Evolutionary conservation across 2,329 filamentous ascomycete genomes (phyloP), one percentile per base, ranked within the genome.

Genomic region (Mycocentrospora acerina): DNA sequence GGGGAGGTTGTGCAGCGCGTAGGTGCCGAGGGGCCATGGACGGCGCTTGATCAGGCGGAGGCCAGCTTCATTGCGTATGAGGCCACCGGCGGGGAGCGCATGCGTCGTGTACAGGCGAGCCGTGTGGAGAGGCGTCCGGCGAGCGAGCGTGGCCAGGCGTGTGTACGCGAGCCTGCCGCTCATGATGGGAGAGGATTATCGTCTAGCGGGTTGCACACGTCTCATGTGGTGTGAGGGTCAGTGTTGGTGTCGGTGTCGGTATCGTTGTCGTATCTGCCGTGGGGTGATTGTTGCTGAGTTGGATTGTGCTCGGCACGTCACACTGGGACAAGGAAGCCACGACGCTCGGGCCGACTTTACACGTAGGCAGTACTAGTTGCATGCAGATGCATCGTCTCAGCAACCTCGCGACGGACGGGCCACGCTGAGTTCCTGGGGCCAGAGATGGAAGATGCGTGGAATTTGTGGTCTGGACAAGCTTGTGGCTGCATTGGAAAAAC

Each of bases 1-100:
- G 35, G 80, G 78, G 15, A 84, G 70, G 73, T 95, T 94, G 69
- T 95, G 90, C 54, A 95, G 88, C 15, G 84, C 79, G 60, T 88
- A 93, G 34, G 77, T 71, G 25, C 86, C 86, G 10, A 83, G 75
- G n/a, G 88, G 84, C 85, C 87, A 93, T 66, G 83, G 77, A 46
- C 84, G 80, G 38, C 78, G 75, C 41, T 64, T 62, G 22, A 66
- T 53, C 10, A 63, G 43, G 29, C 64, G 60, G n/a, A 62, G 48
- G 6, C 61, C 62, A 12, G 59, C 57, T 46, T 64, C 56, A 24
- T 62, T 59, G 27, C 65, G 63, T 12, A 70, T 51, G n/a, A 69
- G 58, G 15, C 66, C 66, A 34, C 67, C 67, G 25, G 66, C 56
- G 36, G 59, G 61, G 27, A 64, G 50, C 26, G 61, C 55, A 32